Base-by-base conservation (phyloP, 2,329 filamentous ascomycete genomes). In the Grosmannia serpens region DNA sequence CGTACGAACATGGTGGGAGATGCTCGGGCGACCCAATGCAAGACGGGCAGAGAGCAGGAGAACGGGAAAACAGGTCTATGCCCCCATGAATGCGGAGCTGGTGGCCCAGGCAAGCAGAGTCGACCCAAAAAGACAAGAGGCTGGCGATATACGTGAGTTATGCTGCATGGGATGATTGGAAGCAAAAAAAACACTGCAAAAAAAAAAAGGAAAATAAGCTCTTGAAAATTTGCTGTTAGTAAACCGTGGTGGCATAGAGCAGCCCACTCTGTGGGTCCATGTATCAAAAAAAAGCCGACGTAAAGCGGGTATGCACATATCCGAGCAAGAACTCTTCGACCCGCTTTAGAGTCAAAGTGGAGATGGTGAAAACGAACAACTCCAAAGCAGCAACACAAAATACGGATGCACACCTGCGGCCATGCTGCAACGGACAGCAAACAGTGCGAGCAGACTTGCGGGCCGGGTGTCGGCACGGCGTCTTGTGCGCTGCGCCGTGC, bases 1-100 rank as follows among this genome's bases (percentile, higher is more conserved):
- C 70, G 69, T 50, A 67, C 60, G 59, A 71, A 65, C 70, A 72
- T 72, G 35, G 60, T 64, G 58, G 31, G 50, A 38, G 53, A 55
- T 49, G 22, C 58, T 61, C 62, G 61, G 61, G 60, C 59, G 59
- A 65, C 24, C 44, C 29, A 58, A 33, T 52, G 49, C 20, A 50
- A 57, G 31, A n/a, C 41, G 26, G 6, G 27, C 38, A 53, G 52
- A 51, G 53, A 31, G 31, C 10, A 33, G n/a, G 9, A n/a, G 24
- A 56, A 56, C 33, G 50, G 33, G 47, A 57, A 52, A 38, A 38
- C 26, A 55, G 55, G 38, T 50, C 50, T 54, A 44, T 29, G 53
- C 53, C 22, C 22, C 53, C 53, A 54, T 54, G 17, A 26, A 56
- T 26, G n/a, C 44, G 38, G 2, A 27, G 2, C 4, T 1, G 20